Conservation (phyloP, 202 grass and related monocot genomes). For the Cymbopogon flexuosus region DNA sequence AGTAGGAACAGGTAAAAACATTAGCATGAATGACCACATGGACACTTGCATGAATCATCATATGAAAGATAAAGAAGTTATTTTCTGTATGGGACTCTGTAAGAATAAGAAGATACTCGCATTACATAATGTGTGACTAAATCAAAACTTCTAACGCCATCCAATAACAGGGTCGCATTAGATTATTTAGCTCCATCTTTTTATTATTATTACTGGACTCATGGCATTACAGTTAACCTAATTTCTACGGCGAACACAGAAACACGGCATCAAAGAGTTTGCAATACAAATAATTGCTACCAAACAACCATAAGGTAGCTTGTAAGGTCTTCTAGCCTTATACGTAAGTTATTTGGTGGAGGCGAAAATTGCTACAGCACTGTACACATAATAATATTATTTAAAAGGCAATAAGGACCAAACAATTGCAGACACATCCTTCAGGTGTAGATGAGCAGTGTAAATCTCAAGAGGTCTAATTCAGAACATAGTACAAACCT, state of each 20-base stretch:
- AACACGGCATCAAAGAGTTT: background rate
- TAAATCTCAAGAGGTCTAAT: background rate
- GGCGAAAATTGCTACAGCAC: background rate
- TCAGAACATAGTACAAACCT: conserved; percentile 51
- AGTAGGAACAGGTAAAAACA: conserved; percentile 9
- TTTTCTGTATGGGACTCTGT: background rate
- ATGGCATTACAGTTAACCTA: background rate
- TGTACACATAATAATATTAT: background rate
- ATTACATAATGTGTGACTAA: background rate
- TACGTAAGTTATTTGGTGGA: background rate
- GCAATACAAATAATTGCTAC: background rate
- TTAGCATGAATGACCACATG: conserved; percentile 14
- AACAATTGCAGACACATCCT: conserved; percentile 10
- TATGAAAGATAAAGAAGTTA: background rate
- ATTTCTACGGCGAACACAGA: background rate
- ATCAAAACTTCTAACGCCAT: background rate
- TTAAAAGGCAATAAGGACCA: background rate
- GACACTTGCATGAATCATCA: conserved; percentile 13
- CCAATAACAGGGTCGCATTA: background rate
- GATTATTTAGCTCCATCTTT: conserved; percentile 11
- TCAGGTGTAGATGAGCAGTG: background rate
- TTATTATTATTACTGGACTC: conserved; percentile 8
- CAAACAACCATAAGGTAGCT: background rate
- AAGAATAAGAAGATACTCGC: background rate
- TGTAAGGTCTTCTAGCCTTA: background rate